A percentile compares a stretch with the other conserved stretches of the same genome.
phyloP scores from a whole-genome alignment of 352 stramenopile species.

The Phytopythium chamaehyphon region DNA sequence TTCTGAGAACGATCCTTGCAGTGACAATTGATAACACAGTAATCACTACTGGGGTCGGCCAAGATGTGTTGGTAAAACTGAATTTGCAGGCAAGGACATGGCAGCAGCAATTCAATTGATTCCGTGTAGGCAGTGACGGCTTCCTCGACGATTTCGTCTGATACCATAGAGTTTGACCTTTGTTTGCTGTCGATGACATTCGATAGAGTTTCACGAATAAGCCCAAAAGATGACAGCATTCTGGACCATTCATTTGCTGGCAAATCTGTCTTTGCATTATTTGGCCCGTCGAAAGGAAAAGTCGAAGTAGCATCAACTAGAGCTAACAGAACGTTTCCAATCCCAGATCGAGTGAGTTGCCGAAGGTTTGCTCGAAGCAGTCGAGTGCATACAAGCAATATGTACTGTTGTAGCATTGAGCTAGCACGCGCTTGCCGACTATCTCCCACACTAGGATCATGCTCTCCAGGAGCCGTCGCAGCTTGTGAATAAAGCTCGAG shows the following conservation, averaged over 20 bases:
- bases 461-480: not conserved
- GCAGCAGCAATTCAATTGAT: constrained; percentile 87
- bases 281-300: no score
- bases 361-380: constrained; percentile 76
- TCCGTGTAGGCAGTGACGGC: constrained; percentile 65
- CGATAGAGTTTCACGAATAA: constrained; percentile 24
- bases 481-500: not conserved
- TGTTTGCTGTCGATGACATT: constrained; percentile 31
- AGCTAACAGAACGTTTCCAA: constrained; percentile 33
- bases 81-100: constrained; percentile 61
- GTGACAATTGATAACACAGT: constrained; percentile 1
- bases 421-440: not conserved
- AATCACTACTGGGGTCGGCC: constrained; percentile 6
- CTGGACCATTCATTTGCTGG: no score
- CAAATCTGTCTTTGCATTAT: no score
- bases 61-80: constrained; percentile 53
- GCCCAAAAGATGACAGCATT: no score
- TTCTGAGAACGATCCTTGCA: not conserved
- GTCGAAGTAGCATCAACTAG: not conserved
- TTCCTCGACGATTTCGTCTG: constrained; percentile 13
- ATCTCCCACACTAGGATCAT: not conserved
- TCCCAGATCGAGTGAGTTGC: constrained; percentile 56
- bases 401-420: constrained; percentile 41
- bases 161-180: constrained; percentile 7
- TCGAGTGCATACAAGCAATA: constrained; percentile 61